Percentiles rank a stretch among this genome's conserved stretches.
These are phyloP conservation scores for Carex parvula DNA, from an alignment of 176 grass and related monocot species.

Conservation along the genomic window DNA sequence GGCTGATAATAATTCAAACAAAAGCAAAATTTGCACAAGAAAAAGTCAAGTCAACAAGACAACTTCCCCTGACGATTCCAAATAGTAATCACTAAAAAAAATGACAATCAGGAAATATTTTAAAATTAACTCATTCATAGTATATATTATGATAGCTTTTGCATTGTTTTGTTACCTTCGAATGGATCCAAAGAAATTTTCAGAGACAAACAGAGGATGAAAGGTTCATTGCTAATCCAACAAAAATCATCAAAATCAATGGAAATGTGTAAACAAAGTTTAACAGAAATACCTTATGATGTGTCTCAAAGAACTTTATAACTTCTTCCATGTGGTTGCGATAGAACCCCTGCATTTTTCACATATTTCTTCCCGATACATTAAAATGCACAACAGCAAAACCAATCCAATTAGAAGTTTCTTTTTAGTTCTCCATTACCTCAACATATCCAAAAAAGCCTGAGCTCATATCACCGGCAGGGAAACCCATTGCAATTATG, in stretches of 20 bases:
- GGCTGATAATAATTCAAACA: background rate
- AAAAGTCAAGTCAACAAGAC: background rate
- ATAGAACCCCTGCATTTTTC: slow-evolving; percentile 75
- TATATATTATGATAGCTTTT: background rate
- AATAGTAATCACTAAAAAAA: background rate
- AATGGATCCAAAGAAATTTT: background rate
- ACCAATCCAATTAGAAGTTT: slow-evolving; percentile 21
- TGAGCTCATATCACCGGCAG: slow-evolving; percentile 96
- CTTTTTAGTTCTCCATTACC: slow-evolving; percentile 38
- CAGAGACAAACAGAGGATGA: background rate
- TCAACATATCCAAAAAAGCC: slow-evolving; percentile 99
- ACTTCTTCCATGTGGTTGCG: slow-evolving; percentile 99
- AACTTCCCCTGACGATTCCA: background rate
- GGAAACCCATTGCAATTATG: slow-evolving; percentile 99
- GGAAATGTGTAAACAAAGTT: slow-evolving; percentile 23
- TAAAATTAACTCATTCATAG: background rate
- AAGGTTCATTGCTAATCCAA: background rate
- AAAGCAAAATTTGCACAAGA: background rate
- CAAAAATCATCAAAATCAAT: background rate
- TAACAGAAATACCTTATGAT: slow-evolving; percentile 76
- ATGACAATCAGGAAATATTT: background rate
- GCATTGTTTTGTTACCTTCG: background rate
- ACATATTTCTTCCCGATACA: background rate
- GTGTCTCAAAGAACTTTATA: slow-evolving; percentile 96
- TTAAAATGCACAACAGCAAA: background rate